Base-by-base conservation (phyloP, 2,329 filamentous ascomycete genomes). In the Dissoconium aciculare region DNA sequence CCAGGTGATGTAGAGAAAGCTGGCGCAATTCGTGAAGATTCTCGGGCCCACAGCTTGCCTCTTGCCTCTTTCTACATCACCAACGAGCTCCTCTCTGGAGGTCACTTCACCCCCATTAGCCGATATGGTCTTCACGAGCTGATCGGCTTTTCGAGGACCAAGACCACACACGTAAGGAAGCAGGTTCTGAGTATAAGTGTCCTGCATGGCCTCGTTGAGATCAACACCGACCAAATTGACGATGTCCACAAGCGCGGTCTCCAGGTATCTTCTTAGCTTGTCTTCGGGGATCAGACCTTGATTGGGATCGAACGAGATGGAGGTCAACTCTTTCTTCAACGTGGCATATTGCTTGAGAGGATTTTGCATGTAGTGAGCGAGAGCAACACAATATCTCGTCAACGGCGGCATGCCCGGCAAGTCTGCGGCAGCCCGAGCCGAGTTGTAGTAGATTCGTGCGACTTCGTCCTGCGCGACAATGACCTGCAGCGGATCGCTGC, bases 201-300 rank as follows among this genome's bases (percentile, higher is more conserved):
- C 82, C 25, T 66, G 67, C 33, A 92, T 75, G 10, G 85, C 84
- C 42, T 94, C 85, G 46, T 94, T 93, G 50, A 98, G 78, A 47
- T 95, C 82, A 21, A 98, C 82, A 50, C 89, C 89, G 27, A 85
- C 84, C 26, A 98, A 72, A 53, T 98, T 98, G 44, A 98, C 89
- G 69, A 93, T 93, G 52, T 98, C 89, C 8, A 98, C 87, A 73
- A 98, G 81, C 26, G 87, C 83, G n/a, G 81, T 91, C 49, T 98
- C 89, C 11, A 98, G 67, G 37, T 83, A 74, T 52, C 81, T 84
- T 39, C 77, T 62, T 23, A 98, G 66, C 59, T 92, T 85, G 21
- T 95, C 87, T 37, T 84, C 72, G 0, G 85, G 78, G 10, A 98
- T 67, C 16, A 94, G 69, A 38, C 85, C 78, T 53, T 98, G 89